A percentile compares a stretch with the other conserved stretches of the same genome.
Evolutionary conservation across 2,329 filamentous ascomycete genomes (phyloP).

Genomic region (Ophiocordyceps polyrhachis-furcata): DNA sequence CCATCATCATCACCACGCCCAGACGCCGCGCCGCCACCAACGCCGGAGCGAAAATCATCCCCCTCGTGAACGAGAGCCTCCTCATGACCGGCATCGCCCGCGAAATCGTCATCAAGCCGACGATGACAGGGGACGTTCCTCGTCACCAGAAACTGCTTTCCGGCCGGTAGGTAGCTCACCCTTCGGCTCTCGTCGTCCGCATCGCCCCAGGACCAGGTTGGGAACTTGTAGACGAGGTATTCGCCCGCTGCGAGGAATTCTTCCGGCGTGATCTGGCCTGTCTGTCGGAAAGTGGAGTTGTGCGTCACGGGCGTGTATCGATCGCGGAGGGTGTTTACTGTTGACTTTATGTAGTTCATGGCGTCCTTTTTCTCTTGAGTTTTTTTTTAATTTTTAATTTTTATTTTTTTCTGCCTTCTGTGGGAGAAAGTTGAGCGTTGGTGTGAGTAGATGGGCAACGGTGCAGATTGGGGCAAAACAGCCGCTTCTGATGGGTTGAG

Average conservation of each 20-base stretch:
- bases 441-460: too few relatives aligned
- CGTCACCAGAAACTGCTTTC: slow-evolving; percentile 91
- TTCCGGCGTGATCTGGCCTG: slow-evolving; percentile 90
- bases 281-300: slow-evolving; percentile 82
- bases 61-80: slow-evolving; percentile 73
- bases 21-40: slow-evolving; percentile 18
- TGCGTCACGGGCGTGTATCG: slow-evolving; percentile 76
- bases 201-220: slow-evolving; percentile 91
- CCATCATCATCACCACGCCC: slow-evolving; percentile 53
- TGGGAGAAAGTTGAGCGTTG: too few relatives aligned
- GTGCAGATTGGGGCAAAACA: too few relatives aligned
- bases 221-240: slow-evolving; percentile 98
- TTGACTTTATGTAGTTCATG: slow-evolving; percentile 88
- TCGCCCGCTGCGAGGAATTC: slow-evolving; percentile 93
- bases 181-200: slow-evolving; percentile 67
- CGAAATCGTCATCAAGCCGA: slow-evolving; percentile 82
- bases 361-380: slow-evolving; percentile 1
- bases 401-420: too few relatives aligned
- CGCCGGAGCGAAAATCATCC: slow-evolving; percentile 36
- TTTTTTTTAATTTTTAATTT: too few relatives aligned
- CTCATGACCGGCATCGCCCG: slow-evolving; percentile 69
- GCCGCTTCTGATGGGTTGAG: too few relatives aligned
- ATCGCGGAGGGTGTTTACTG: slow-evolving; percentile 81
- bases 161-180: slow-evolving; percentile 61
- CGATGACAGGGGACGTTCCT: slow-evolving; percentile 87